A percentile compares a stretch with the other conserved stretches of the same genome.
phyloP scores from a whole-genome alignment of 495 filamentous ascomycete genomes.

The Chaetomium cochliodes region DNA sequence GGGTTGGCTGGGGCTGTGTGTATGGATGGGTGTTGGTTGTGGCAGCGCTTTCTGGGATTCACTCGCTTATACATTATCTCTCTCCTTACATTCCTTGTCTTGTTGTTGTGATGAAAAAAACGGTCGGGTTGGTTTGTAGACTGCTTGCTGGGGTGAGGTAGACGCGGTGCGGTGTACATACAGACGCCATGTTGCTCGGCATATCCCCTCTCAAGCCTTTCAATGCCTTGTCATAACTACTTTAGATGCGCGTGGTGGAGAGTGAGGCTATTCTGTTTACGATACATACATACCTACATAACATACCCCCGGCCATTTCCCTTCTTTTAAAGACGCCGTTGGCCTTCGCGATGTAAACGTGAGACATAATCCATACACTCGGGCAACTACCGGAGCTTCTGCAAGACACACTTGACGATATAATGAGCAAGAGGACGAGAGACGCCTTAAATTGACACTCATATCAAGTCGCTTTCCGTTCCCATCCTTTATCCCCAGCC shows the following conservation, averaged over 20 bases:
- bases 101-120: neutral
- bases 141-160: neutral
- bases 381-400: too few relatives aligned
- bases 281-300: too few relatives aligned
- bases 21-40: constrained; percentile 1
- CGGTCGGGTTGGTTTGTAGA: constrained; percentile 8
- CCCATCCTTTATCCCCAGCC: constrained; percentile 7
- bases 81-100: neutral
- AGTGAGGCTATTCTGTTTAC: too few relatives aligned
- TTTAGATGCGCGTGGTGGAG: neutral
- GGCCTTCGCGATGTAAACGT: too few relatives aligned
- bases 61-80: neutral
- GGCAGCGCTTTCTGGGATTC: constrained; percentile 8
- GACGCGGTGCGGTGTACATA: neutral
- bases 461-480: constrained; percentile 11
- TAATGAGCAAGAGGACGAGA: constrained; percentile 1
- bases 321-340: too few relatives aligned
- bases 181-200: neutral
- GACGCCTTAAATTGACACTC: constrained; percentile 12
- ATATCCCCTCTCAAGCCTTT: neutral
- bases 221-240: neutral
- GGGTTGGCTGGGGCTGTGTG: neutral
- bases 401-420: too few relatives aligned
- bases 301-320: too few relatives aligned
- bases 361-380: too few relatives aligned